Conservation (phyloP, 805 yeast species). For the Zygosaccharomyces lentus region DNA sequence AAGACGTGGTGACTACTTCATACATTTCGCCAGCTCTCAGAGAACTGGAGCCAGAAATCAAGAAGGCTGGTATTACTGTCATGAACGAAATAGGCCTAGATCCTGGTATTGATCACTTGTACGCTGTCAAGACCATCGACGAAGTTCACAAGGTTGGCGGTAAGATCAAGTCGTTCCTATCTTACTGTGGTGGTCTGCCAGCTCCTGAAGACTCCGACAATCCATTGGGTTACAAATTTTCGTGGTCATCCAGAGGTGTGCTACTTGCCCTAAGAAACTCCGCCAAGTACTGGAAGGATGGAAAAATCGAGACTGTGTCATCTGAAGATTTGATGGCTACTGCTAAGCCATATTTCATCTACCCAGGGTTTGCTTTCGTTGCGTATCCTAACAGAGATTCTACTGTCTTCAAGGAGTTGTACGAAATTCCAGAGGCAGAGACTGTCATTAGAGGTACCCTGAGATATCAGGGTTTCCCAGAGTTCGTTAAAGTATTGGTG, state of each 20-base stretch:
- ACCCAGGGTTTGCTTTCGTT: slow-evolving; percentile 92
- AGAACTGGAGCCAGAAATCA: slow-evolving; percentile 80
- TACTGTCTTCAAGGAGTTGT: slow-evolving; percentile 85
- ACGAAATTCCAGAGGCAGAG: slow-evolving; percentile 94
- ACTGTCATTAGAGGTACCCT: slow-evolving; percentile 95
- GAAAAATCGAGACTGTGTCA: slow-evolving; percentile 69
- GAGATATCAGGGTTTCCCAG: slow-evolving; percentile 98
- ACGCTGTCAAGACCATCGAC: slow-evolving; percentile 96
- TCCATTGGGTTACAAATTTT: slow-evolving; percentile 97
- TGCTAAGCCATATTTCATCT: slow-evolving; percentile 91
- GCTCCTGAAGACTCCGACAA: slow-evolving; percentile 97
- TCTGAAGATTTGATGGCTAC: slow-evolving; percentile 93
- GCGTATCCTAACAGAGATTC: slow-evolving; percentile 98
- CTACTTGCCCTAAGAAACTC: slow-evolving; percentile 90
- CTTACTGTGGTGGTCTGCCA: slow-evolving; percentile 98
- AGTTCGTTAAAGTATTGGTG: slow-evolving; percentile 90
- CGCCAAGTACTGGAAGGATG: slow-evolving; percentile 86
- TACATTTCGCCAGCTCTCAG: slow-evolving; percentile 89
- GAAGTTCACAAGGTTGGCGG: slow-evolving; percentile 92
- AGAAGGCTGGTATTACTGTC: slow-evolving; percentile 92
- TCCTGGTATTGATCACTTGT: slow-evolving; percentile 97
- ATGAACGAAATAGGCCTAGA: slow-evolving; percentile 99
- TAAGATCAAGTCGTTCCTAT: slow-evolving; percentile 86
- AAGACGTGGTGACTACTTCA: slow-evolving; percentile 92
- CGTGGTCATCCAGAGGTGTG: slow-evolving; percentile 99